Base-by-base conservation (phyloP, 164 flowering plant species). In the Stephania yunnanensis region DNA sequence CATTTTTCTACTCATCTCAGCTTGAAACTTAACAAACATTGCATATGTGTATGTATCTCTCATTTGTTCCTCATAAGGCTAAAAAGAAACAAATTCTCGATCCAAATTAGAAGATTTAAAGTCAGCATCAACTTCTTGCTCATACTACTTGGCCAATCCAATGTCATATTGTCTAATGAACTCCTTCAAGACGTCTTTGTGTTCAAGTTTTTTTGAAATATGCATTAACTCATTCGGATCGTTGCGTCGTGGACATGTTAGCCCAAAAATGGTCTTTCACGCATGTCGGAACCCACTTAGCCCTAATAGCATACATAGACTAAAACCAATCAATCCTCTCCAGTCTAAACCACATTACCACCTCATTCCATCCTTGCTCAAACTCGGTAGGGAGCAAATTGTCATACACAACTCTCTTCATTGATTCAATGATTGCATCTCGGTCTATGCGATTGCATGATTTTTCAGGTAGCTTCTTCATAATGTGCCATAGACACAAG, bases 401-500 rank as follows among this genome's bases (percentile, higher is more conserved):
- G 7, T 10, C 6, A 67, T 67, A 9, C 7, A 48, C 0, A 30
- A 74, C 25, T 36, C 30, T 13, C 48, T 19, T 7, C 7, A 48
- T 9, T 74, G 67, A 8, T 46, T 4, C 9, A 46, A 66, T 7
- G 71, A 50, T 6, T 67, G 11, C 9, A 30, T 36, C 42, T 36
- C 42, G 42, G 42, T 36, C 4, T 4, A 2, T 36, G 4, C 4
- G 1, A 46, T 25, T 74, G 48, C 2, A 48, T 61, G 36, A 74
- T 22, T 20, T 50, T 50, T 4, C 46, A 67, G 42, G 42, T 1
- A 36, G 15, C 22, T 50, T 15, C 42, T 36, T 36, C 42, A 36
- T 36, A 36, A 74, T 68, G n/a, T 74, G 76, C 71, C 66, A 68
- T 10, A 74, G 71, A 1, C 76, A 74, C 10, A 67, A 13, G 8